Base-by-base conservation (phyloP, 2,329 filamentous ascomycete genomes). In the Penicillium brevicompactum region DNA sequence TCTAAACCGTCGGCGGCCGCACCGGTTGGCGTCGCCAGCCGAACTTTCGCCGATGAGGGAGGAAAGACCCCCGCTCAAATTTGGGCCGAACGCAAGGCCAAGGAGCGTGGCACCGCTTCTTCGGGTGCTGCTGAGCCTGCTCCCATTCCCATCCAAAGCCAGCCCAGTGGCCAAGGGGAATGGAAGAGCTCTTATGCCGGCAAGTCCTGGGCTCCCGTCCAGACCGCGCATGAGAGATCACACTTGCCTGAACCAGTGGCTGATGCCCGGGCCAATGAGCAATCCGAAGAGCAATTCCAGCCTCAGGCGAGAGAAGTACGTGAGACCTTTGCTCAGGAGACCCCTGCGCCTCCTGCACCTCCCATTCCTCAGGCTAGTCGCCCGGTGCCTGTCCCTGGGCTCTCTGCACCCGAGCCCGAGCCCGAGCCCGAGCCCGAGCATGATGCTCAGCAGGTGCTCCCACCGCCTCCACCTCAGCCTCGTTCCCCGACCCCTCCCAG, bases 71-170 rank as follows among this genome's bases (percentile, higher is more conserved):
- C 94, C 6, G 92, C 94, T 30, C 94, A 99, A 74, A 78, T 96
- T 34, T 99, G 94, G 94, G 93, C 93, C 0, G 94, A 99, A 80
- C 96, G 92, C 80, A 97, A 97, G 80, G 93, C 90, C 37, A 87
- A 87, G 57, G 87, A 94, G 72, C 83, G 87, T 55, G 86, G 83
- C 21, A 63, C 73, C 74, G 78, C 71, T 48, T 77, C 82, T 27
- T 73, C 80, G 48, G 60, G 75, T 6, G 66, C 65, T 22, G 61
- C 74, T 2, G 68, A 82, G n/a, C 76, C 84, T 40, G 82, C 38
- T 27, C n/a, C 84, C 38, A 83, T 86, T 14, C 53, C 63, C 1
- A 77, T 91, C 31, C 72, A 80, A 48, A 80, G 82, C 48, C 91
- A 96, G 72, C 81, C 82, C 69, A 95, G 89, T 67, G 91, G 89